These are phyloP conservation scores for Nothophytophthora sp. DNA, from an alignment of 352 stramenopile genomes.

Conservation along the genomic window DNA sequence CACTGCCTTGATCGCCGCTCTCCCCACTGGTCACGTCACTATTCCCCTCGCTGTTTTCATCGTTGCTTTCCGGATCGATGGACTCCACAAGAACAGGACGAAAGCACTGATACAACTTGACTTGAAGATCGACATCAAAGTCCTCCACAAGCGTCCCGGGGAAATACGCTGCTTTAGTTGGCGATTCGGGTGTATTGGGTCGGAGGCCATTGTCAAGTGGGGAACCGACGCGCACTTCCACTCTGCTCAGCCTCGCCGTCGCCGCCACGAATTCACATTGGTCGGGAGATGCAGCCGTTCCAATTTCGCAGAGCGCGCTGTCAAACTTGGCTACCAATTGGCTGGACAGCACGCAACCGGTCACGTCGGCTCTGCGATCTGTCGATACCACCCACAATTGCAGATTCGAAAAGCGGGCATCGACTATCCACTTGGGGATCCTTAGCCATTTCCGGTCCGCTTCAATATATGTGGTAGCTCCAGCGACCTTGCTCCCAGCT, in stretches of 20 bases:
- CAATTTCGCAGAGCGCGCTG: constrained; percentile 10
- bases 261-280: constrained; percentile 25
- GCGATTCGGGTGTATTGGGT: constrained; percentile 1
- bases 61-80: constrained; percentile 18
- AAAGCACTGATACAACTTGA: constrained; percentile 31
- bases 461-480: not conserved
- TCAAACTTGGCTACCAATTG: constrained; percentile 29
- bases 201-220: constrained; percentile 9
- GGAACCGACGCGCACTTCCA: constrained; percentile 41
- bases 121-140: constrained; percentile 39
- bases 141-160: constrained; percentile 50
- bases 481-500: constrained; percentile 6
- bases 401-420: constrained; percentile 46
- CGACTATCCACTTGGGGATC: constrained; percentile 40
- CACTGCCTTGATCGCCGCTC: too few relatives aligned
- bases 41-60: constrained; percentile 18
- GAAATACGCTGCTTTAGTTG: constrained; percentile 21
- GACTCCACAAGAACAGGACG: constrained; percentile 11
- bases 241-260: constrained; percentile 28
- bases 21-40: constrained; percentile 4
- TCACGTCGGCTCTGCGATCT: constrained; percentile 53
- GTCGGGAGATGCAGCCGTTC: constrained; percentile 5
- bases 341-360: constrained; percentile 54
- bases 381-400: constrained; percentile 73
- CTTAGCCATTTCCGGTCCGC: constrained; percentile 4